phyloP scores from a whole-genome alignment of 371 early-diverging fungal species.

The Mortierella sp. region DNA sequence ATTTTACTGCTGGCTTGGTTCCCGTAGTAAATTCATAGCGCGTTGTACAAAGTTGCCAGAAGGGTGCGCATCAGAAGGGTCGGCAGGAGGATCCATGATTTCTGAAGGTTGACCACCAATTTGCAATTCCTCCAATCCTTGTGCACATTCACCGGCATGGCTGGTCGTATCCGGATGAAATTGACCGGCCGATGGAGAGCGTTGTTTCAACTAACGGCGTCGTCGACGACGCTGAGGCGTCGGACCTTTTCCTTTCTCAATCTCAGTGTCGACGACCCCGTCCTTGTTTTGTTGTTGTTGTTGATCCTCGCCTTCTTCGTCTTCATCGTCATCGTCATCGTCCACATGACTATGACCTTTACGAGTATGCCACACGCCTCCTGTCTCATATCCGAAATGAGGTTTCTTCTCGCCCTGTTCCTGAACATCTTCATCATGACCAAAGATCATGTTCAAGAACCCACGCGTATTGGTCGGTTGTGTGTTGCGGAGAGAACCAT shows the following conservation, averaged over 20 bases:
- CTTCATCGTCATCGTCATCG: conserved; percentile 42
- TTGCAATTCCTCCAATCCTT: conserved; percentile 32
- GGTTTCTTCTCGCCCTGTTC: conserved; percentile 16
- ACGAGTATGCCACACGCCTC: conserved; percentile 29
- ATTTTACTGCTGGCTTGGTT: conserved; percentile 1
- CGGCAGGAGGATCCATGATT: too few relatives aligned
- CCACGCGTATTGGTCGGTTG: conserved; percentile 8
- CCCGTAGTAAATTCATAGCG: conserved; percentile 15
- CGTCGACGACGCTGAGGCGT: background rate
- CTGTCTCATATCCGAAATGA: conserved; percentile 44
- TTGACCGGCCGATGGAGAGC: background rate
- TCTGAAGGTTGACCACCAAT: conserved; percentile 22
- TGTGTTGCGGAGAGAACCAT: background rate
- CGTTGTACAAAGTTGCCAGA: conserved; percentile 3
- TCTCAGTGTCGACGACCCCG: conserved; percentile 2
- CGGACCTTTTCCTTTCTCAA: conserved; percentile 1
- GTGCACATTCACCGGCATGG: conserved; percentile 5
- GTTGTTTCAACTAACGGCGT: too few relatives aligned
- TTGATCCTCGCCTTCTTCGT: conserved; percentile 25
- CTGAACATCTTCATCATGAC: conserved; percentile 26
- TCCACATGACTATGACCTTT: conserved; percentile 19
- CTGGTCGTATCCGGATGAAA: background rate
- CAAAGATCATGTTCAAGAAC: conserved; percentile 44
- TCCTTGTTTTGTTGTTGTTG: background rate
- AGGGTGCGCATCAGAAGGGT: too few relatives aligned